Conservation (phyloP, 2,329 filamentous ascomycete species). For the Balansia obtecta region DNA sequence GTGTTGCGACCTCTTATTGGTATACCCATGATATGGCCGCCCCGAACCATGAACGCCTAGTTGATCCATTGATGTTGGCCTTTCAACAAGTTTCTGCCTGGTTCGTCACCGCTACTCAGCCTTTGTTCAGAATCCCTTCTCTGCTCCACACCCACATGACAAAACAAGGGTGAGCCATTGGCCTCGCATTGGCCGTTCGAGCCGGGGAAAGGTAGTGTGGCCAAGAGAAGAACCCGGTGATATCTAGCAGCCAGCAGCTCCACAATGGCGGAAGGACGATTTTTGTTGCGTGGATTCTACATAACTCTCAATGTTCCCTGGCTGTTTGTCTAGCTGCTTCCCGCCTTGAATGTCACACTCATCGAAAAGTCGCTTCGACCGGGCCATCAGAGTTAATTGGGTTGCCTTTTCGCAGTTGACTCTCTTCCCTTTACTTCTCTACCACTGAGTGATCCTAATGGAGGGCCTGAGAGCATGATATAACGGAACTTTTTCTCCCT, state of each 20-base stretch:
- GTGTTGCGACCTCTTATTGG: neutral
- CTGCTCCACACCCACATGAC: conserved; percentile 1
- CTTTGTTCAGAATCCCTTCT: neutral
- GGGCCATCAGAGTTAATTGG: neutral
- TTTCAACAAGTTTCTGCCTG: neutral
- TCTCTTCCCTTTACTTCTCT: neutral
- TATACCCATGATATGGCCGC: neutral
- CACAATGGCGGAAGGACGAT: neutral
- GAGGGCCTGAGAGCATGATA: neutral
- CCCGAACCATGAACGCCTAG: neutral
- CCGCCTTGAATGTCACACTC: neutral
- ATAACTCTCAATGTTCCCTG: neutral
- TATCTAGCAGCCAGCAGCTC: neutral
- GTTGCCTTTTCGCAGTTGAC: neutral
- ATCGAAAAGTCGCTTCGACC: conserved; percentile 1
- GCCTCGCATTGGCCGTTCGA: neutral
- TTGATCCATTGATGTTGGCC: neutral
- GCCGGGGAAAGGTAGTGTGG: neutral
- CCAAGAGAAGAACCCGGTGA: neutral
- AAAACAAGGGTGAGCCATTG: neutral
- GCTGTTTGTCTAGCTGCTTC: neutral
- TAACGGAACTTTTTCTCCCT: neutral
- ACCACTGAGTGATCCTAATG: neutral
- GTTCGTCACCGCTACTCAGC: neutral
- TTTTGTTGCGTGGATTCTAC: neutral